A percentile compares a stretch with the other conserved stretches of the same genome.
phyloP scores from a whole-genome alignment of 2,329 filamentous ascomycete genomes.

The Cordyceps pruinosa region DNA sequence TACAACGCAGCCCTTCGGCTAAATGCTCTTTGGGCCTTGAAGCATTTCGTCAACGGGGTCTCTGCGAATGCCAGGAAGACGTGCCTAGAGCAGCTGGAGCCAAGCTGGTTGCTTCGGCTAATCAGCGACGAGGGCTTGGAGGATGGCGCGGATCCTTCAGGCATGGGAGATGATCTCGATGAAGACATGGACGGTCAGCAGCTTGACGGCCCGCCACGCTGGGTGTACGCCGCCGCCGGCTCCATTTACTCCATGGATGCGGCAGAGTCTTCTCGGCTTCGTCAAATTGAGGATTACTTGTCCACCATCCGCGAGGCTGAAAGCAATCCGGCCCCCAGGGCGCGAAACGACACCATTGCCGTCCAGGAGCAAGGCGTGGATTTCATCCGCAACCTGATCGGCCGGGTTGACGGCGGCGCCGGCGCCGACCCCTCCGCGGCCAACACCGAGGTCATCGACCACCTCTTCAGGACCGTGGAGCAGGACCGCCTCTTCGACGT shows the following conservation, averaged over 20 bases:
- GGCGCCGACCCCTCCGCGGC: slow-evolving; percentile 42
- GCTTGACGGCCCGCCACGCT: slow-evolving; percentile 36
- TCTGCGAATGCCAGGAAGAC: slow-evolving; percentile 66
- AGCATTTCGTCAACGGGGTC: slow-evolving; percentile 74
- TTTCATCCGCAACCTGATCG: slow-evolving; percentile 84
- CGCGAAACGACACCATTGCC: slow-evolving; percentile 69
- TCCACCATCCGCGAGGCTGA: slow-evolving; percentile 56
- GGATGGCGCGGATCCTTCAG: slow-evolving; percentile 37
- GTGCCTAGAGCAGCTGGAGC: slow-evolving; percentile 69
- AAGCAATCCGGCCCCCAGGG: slow-evolving; percentile 58
- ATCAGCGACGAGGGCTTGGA: slow-evolving; percentile 60
- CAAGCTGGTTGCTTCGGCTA: slow-evolving; percentile 73
- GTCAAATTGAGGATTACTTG: slow-evolving; percentile 44
- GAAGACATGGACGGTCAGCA: slow-evolving; percentile 53
- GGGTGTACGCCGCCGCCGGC: slow-evolving; percentile 28
- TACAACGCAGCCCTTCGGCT: slow-evolving; percentile 70
- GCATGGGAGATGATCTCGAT: slow-evolving; percentile 38
- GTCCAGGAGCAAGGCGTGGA: slow-evolving; percentile 90
- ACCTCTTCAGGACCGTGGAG: slow-evolving; percentile 68
- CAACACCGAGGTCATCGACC: slow-evolving; percentile 72
- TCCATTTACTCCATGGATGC: slow-evolving; percentile 27
- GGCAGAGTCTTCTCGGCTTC: slow-evolving; percentile 36
- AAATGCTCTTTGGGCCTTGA: slow-evolving; percentile 88
- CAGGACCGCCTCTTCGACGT: slow-evolving; percentile 75
- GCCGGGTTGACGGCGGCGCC: slow-evolving; percentile 45